These are phyloP conservation scores for Bromus sterilis DNA, from an alignment of 176 grass and related monocot species.

Conservation along the genomic window DNA sequence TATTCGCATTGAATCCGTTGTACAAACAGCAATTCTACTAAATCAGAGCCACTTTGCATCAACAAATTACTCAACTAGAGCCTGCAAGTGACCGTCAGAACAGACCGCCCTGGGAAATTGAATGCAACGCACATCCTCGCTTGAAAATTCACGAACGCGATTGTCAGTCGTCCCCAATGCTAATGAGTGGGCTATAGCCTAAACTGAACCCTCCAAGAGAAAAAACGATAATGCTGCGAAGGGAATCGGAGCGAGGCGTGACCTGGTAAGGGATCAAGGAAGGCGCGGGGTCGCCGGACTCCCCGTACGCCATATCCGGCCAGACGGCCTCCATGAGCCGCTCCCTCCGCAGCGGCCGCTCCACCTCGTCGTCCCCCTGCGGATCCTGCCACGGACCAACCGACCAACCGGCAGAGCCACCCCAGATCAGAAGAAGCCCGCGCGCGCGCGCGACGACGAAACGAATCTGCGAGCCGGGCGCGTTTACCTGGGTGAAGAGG, in stretches of 20 bases:
- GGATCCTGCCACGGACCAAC: slow-evolving; percentile 26
- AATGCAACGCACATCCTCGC: neutral
- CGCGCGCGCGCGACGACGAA: neutral
- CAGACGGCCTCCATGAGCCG: slow-evolving; percentile 40
- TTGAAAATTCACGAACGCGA: neutral
- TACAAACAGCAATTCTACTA: neutral
- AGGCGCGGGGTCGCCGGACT: slow-evolving; percentile 42
- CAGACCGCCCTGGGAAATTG: neutral
- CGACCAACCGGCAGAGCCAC: neutral
- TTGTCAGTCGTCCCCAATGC: neutral
- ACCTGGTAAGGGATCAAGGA: slow-evolving; percentile 61
- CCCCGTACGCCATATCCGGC: slow-evolving; percentile 56
- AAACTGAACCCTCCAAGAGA: neutral
- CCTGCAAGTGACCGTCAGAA: neutral
- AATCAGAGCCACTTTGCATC: neutral
- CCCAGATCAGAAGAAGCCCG: slow-evolving; percentile 15
- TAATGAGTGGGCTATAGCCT: neutral
- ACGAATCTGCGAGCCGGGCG: neutral
- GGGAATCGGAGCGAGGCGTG: neutral
- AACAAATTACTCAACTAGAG: neutral
- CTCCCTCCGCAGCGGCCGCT: slow-evolving; percentile 36
- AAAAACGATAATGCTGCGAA: neutral
- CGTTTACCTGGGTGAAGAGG: slow-evolving; percentile 53
- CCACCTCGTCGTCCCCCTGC: slow-evolving; percentile 25
- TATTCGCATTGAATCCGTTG: neutral